Evolutionary conservation across 2,329 filamentous ascomycete genomes (phyloP).

Genomic region (Aspergillus proliferans): DNA sequence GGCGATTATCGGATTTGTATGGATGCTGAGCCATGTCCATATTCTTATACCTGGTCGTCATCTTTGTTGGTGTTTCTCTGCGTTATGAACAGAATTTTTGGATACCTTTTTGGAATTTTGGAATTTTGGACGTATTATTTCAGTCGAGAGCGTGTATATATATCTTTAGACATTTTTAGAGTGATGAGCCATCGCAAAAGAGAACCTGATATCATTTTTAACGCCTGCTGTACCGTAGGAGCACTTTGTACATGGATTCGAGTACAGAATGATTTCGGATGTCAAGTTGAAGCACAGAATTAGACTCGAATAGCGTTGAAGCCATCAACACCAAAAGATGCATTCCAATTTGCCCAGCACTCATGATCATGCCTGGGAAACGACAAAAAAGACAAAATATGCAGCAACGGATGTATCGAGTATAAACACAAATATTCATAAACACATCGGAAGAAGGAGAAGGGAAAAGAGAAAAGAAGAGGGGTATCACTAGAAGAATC

Average conservation of each 20-base stretch:
- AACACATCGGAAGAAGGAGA: not conserved
- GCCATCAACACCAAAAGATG: too few relatives aligned
- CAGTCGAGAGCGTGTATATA: not conserved
- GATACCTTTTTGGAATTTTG: not conserved
- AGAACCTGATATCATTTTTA: not conserved
- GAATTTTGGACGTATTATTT: not conserved
- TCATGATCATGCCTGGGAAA: not conserved
- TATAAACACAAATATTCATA: not conserved
- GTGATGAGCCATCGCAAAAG: not conserved
- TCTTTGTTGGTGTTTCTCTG: not conserved
- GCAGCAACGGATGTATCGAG: too few relatives aligned
- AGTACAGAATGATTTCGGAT: not conserved
- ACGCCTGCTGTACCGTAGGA: too few relatives aligned
- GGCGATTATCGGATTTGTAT: constrained; percentile 21
- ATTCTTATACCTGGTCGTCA: not conserved
- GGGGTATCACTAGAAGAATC: constrained; percentile 10
- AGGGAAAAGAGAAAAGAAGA: constrained; percentile 1
- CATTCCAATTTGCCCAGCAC: too few relatives aligned
- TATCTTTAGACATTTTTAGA: not conserved
- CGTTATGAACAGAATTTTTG: not conserved
- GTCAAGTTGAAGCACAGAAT: too few relatives aligned
- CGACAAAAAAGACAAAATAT: not conserved
- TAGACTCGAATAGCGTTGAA: too few relatives aligned
- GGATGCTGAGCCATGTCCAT: constrained; percentile 4
- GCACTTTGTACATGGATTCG: not conserved